These are phyloP conservation scores for Heterobasidion irregulare DNA, from an alignment of 1,284 basidiomycete species.

Conservation along the genomic window DNA sequence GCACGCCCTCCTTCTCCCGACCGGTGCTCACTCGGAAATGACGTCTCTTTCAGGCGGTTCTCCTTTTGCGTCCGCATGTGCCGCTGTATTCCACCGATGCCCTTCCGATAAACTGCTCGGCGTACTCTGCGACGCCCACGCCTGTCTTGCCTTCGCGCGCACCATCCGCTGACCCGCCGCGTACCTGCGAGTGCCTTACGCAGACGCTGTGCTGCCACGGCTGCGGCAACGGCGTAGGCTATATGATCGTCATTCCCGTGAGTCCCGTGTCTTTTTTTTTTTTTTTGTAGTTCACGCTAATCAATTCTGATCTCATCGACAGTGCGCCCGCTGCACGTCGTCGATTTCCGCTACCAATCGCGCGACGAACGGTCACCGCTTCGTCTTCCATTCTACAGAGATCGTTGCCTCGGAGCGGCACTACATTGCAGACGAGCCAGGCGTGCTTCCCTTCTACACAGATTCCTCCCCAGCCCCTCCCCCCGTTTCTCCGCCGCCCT, in stretches of 20 bases:
- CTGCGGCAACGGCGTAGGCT: conserved; percentile 70
- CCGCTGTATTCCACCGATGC: conserved; percentile 82
- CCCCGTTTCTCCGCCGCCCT: conserved; percentile 11
- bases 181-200: conserved; percentile 63
- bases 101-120: conserved; percentile 69
- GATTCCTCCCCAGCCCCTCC: conserved; percentile 12
- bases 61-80: conserved; percentile 75
- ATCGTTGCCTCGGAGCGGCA: conserved; percentile 64
- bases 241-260: conserved; percentile 68
- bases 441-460: conserved; percentile 39
- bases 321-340: conserved; percentile 68
- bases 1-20: neutral
- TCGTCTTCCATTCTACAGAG: conserved; percentile 80
- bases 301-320: conserved; percentile 5
- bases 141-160: conserved; percentile 18
- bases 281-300: neutral
- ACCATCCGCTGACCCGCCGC: conserved; percentile 21
- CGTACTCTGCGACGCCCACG: conserved; percentile 37
- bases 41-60: conserved; percentile 51
- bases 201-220: conserved; percentile 77
- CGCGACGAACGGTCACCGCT: conserved; percentile 78
- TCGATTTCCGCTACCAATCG: conserved; percentile 56
- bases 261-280: conserved; percentile 12
- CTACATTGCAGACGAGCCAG: conserved; percentile 63
- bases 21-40: conserved; percentile 3